Base-by-base conservation (phyloP, 106 monocot genomes). In the Phalaenopsis equestris region DNA sequence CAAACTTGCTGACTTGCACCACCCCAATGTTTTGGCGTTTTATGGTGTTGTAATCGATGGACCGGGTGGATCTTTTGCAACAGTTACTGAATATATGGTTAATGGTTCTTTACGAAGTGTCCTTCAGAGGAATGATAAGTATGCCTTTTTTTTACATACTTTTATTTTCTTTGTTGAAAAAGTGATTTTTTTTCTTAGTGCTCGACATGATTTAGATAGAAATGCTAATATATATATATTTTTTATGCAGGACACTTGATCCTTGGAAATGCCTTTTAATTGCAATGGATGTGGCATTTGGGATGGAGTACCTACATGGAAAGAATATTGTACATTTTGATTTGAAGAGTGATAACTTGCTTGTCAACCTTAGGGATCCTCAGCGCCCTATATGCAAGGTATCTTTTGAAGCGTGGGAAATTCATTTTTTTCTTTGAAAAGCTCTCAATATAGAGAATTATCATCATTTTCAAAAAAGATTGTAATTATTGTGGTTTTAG, bases 361-460 rank as follows among this genome's bases (percentile, higher is more conserved):
- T 90, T 72, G 90, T 90, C 68, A 90, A 90, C 68, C 79, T 90
- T 46, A 83, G 85, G 77, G 90, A 90, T 80, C 85, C 87, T 45
- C 83, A 87, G 5, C 87, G 90, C 23, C 90, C 87, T 17, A 87
- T 90, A 81, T 90, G 90, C 85, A 90, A 90, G 89, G 89, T 90
- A 87, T 73, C 47, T 3, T 38, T 21, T 19, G 74, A 6, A 75
- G 21, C 61, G 10, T 61, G 21, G 61, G 5, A n/a, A 61, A 61
- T n/a, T n/a, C n/a, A 1, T 5, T 61, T 21, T n/a, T 61, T 58
- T 61, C 19, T 8, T 61, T 61, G 61, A 7, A 61, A 61, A 61
- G 61, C 61, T 61, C n/a, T 61, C 8, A 21, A 3, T 61, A 61
- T 61, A 21, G 21, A 1, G n/a, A 19, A 21, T 61, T 61, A 23